A percentile compares a stretch with the other conserved stretches of the same genome.
These are phyloP conservation scores for Fraxinus sp. DNA, from an alignment of 305 asterid species.

Conservation along the genomic window DNA sequence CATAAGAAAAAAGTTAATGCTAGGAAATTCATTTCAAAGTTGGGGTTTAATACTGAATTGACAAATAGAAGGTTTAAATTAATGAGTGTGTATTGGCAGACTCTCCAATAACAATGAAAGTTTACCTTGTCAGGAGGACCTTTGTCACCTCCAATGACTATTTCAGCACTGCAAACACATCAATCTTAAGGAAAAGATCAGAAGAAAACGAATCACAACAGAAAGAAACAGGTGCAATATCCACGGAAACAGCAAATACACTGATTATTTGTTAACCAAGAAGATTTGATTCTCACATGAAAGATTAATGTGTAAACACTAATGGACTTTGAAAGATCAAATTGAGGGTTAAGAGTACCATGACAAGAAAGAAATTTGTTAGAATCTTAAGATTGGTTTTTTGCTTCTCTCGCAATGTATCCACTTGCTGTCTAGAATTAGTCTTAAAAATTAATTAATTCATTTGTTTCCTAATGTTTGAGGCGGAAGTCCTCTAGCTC, in stretches of 20 bases:
- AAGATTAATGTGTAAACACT: neutral
- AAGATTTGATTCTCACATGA: neutral
- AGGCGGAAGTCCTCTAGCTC: neutral
- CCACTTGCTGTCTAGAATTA: neutral
- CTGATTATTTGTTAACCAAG: neutral
- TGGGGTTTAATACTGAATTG: neutral
- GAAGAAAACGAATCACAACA: constrained; percentile 9
- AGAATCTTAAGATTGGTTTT: neutral
- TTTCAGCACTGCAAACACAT: constrained; percentile 81
- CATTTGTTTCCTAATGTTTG: neutral
- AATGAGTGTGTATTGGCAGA: neutral
- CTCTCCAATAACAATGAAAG: constrained; percentile 10
- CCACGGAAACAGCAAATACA: neutral
- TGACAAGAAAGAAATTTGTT: neutral
- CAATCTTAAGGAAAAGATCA: constrained; percentile 15
- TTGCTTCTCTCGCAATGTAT: neutral
- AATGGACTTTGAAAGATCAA: neutral
- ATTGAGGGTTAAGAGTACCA: neutral
- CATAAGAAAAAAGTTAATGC: neutral
- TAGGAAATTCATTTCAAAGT: neutral
- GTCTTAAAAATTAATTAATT: neutral
- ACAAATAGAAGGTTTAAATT: constrained; percentile 1
- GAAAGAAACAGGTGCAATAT: neutral
- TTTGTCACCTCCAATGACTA: constrained; percentile 76
- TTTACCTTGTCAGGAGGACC: constrained; percentile 94